Conservation (phyloP, 2,329 filamentous ascomycete species). For the Fusarium solani-melongenae region DNA sequence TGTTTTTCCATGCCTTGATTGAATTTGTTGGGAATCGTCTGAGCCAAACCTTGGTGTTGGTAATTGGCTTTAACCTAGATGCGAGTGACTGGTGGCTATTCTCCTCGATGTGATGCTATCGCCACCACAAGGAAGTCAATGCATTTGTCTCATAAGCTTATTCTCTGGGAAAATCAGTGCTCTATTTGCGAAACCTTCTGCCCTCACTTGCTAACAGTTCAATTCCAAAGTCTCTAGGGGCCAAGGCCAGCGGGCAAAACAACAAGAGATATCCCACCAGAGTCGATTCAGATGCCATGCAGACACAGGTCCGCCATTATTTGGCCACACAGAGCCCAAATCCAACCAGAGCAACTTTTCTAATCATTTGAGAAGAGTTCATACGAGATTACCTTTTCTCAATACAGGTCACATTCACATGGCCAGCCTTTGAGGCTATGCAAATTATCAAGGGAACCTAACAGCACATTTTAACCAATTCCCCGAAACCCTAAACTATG, state of each 20-base stretch:
- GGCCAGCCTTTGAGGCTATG: background rate
- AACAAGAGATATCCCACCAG: too few species aligned
- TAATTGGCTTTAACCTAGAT: background rate
- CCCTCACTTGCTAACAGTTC: background rate
- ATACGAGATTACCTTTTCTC: background rate
- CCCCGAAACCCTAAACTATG: background rate
- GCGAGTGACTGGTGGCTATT: background rate
- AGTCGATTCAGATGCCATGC: background rate
- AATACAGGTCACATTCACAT: background rate
- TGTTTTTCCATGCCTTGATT: background rate
- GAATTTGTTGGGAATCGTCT: background rate
- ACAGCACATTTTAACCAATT: background rate
- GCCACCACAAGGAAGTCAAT: background rate
- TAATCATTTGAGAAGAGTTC: background rate
- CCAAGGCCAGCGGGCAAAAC: background rate
- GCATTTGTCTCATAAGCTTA: background rate
- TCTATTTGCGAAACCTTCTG: background rate
- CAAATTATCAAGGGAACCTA: background rate
- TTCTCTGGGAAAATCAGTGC: background rate
- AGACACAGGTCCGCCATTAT: background rate
- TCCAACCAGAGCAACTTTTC: background rate
- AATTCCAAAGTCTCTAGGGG: background rate
- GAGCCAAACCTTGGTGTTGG: background rate
- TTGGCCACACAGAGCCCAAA: background rate
- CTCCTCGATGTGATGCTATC: background rate